phyloP scores from a whole-genome alignment of 2,329 filamentous ascomycete species.

The Diaporthe eres region DNA sequence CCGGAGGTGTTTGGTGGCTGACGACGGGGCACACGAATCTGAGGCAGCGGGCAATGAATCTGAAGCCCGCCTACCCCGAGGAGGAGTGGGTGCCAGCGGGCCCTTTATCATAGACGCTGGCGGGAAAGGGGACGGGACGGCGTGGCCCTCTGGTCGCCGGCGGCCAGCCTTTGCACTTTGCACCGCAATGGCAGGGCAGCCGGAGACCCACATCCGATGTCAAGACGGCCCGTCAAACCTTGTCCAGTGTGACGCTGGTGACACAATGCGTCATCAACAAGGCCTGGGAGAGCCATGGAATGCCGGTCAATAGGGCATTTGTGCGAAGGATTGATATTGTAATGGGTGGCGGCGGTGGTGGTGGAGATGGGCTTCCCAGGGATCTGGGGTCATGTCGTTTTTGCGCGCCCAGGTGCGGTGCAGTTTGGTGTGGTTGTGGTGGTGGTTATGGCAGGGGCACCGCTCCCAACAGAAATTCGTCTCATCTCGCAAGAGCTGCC shows the following conservation, averaged over 20 bases:
- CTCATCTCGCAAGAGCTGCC: slow-evolving; percentile 26
- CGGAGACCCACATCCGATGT: slow-evolving; percentile 24
- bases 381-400: not conserved
- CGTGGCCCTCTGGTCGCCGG: not conserved
- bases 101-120: slow-evolving; percentile 17
- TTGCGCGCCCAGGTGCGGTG: not conserved
- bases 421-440: not conserved
- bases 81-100: not conserved
- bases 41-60: not conserved
- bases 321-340: not conserved
- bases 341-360: not conserved
- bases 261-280: not conserved
- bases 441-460: slow-evolving; percentile 8
- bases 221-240: slow-evolving; percentile 30
- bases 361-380: not conserved
- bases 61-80: not conserved
- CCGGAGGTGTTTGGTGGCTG: not conserved
- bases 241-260: slow-evolving; percentile 31
- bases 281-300: slow-evolving; percentile 7
- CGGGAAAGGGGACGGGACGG: not conserved
- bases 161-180: slow-evolving; percentile 1
- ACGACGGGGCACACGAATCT: not conserved
- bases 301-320: slow-evolving; percentile 12
- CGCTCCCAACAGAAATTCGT: slow-evolving; percentile 27
- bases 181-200: not conserved